A percentile compares a stretch with the other conserved stretches of the same genome.
phyloP scores from a whole-genome alignment of 1,284 basidiomycete species.

The Naganishia cerealis region DNA sequence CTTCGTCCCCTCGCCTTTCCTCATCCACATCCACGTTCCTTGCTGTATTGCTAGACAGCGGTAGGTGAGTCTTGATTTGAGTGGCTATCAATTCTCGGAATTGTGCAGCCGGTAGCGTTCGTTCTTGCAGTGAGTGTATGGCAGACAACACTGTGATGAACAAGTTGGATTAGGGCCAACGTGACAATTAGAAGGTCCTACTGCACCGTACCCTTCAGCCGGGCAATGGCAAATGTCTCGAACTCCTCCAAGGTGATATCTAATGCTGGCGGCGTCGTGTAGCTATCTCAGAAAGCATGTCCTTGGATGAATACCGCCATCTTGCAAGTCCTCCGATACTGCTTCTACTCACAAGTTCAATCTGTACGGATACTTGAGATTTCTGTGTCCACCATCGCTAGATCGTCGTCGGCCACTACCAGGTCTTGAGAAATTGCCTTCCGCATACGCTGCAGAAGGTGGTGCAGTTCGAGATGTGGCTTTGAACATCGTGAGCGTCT shows the following conservation, averaged over 20 bases:
- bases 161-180: background rate
- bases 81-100: constrained; percentile 40
- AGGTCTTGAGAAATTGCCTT: constrained; percentile 37
- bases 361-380: constrained; percentile 62
- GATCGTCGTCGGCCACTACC: constrained; percentile 49
- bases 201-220: constrained; percentile 62
- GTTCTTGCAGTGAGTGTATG: constrained; percentile 73
- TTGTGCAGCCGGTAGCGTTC: constrained; percentile 50
- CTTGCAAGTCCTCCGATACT: background rate
- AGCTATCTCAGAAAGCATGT: background rate
- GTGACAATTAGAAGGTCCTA: background rate
- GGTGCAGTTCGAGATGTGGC: constrained; percentile 42
- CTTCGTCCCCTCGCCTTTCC: constrained; percentile 80
- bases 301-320: background rate
- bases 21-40: constrained; percentile 58
- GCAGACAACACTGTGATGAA: constrained; percentile 72
- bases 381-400: constrained; percentile 35
- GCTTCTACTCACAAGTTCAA: constrained; percentile 72
- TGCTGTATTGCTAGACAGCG: constrained; percentile 66
- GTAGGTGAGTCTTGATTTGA: constrained; percentile 53
- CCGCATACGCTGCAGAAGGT: constrained; percentile 35
- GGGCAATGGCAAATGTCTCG: constrained; percentile 84
- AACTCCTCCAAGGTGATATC: constrained; percentile 97
- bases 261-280: constrained; percentile 24
- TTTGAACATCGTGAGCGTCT: constrained; percentile 44